phyloP scores from a whole-genome alignment of 169 alveolate species.

The Blepharisma undulans region DNA sequence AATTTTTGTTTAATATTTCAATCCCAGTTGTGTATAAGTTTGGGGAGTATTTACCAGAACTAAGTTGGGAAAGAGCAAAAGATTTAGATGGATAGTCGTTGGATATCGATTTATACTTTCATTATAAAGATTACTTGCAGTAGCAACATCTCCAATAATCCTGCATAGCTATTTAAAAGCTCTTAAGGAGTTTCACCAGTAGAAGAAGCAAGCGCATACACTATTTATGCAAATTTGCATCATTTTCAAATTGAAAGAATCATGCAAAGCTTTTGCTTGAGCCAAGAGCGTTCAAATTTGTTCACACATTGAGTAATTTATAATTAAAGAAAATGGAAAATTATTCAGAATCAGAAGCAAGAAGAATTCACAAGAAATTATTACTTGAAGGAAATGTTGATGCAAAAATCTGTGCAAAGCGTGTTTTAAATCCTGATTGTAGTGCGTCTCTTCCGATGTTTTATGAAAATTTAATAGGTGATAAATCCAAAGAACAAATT shows the following conservation, averaged over 20 bases:
- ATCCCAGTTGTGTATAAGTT: neutral
- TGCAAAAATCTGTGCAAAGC: neutral
- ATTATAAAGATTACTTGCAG: neutral
- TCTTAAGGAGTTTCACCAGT: no score
- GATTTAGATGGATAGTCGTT: neutral
- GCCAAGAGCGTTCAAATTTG: no score
- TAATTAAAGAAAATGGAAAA: neutral
- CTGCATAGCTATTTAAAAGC: slow-evolving; percentile 33
- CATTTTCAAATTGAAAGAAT: no score
- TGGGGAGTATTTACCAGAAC: neutral
- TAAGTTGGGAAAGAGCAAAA: neutral
- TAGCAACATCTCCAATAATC: neutral
- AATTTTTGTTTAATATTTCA: neutral
- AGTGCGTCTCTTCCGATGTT: neutral
- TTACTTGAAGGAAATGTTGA: neutral
- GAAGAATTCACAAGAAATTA: neutral
- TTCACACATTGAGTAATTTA: no score
- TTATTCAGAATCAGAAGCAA: neutral
- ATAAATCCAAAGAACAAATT: neutral
- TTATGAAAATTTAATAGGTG: neutral
- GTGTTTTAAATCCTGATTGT: neutral
- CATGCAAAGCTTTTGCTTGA: no score
- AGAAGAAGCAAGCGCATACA: no score
- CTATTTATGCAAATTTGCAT: no score
- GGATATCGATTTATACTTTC: slow-evolving; percentile 1